Conservation (phyloP, 2,329 filamentous ascomycete genomes). For the Fusarium sp. region DNA sequence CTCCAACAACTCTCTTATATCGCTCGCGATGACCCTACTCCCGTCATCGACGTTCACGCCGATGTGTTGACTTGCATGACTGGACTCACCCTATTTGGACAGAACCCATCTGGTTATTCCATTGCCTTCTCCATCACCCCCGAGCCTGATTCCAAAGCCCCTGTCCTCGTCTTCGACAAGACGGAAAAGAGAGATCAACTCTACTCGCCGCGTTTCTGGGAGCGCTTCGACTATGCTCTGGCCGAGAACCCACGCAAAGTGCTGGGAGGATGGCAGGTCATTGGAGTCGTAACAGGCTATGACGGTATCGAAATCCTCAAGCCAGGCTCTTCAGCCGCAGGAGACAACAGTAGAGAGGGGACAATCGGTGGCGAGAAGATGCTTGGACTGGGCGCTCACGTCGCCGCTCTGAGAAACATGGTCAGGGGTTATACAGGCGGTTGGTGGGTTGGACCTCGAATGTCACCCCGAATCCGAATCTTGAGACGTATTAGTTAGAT, state of each 20-base stretch:
- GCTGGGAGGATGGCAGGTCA: slow-evolving; percentile 64
- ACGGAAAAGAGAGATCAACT: slow-evolving; percentile 62
- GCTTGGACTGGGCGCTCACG: slow-evolving; percentile 58
- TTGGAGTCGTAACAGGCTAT: slow-evolving; percentile 68
- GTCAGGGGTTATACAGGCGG: slow-evolving; percentile 64
- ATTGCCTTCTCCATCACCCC: slow-evolving; percentile 46
- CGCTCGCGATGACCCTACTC: slow-evolving; percentile 37
- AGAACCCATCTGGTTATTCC: slow-evolving; percentile 55
- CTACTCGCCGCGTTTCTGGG: slow-evolving; percentile 66
- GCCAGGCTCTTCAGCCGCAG: slow-evolving; percentile 52
- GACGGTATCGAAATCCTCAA: slow-evolving; percentile 68
- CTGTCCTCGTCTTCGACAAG: slow-evolving; percentile 66
- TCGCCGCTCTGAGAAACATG: slow-evolving; percentile 53
- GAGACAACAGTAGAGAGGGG: slow-evolving; percentile 15
- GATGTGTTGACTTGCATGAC: slow-evolving; percentile 78
- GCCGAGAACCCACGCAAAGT: slow-evolving; percentile 62
- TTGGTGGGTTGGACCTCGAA: slow-evolving; percentile 73
- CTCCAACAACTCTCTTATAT: slow-evolving; percentile 64
- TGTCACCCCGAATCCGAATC: slow-evolving; percentile 66
- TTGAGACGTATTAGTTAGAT: slow-evolving; percentile 49
- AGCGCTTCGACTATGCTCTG: slow-evolving; percentile 71
- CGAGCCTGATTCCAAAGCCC: slow-evolving; percentile 30
- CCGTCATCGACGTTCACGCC: slow-evolving; percentile 63
- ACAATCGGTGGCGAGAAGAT: slow-evolving; percentile 41
- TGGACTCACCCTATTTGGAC: slow-evolving; percentile 73